Conservation (phyloP, 768 basidiomycete genomes). For the Suillus tomentosus region DNA sequence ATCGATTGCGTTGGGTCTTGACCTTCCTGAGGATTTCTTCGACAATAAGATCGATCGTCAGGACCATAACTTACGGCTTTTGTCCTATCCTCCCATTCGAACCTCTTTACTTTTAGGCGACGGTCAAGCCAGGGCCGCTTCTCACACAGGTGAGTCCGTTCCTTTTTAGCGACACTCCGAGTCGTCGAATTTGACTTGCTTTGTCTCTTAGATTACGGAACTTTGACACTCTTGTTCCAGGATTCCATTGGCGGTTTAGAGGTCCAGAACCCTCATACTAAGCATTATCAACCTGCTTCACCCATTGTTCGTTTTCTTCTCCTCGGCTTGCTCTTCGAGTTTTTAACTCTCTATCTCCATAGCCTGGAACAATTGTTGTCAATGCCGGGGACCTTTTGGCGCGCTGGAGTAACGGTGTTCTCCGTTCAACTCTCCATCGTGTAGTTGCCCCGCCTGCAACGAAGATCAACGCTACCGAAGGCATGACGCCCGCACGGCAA, state of each 20-base stretch:
- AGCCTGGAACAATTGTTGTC: constrained; percentile 82
- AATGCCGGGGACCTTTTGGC: constrained; percentile 82
- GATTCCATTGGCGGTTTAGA: constrained; percentile 83
- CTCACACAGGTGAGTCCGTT: constrained; percentile 62
- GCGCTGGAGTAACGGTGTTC: constrained; percentile 81
- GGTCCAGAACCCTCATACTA: constrained; percentile 79
- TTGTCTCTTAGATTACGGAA: constrained; percentile 65
- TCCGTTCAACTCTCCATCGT: constrained; percentile 80
- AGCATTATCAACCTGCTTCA: constrained; percentile 65
- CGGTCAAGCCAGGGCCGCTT: constrained; percentile 79
- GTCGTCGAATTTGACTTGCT: constrained; percentile 1
- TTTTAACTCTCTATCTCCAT: constrained; percentile 9
- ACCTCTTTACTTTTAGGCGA: constrained; percentile 54
- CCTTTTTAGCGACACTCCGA: neutral
- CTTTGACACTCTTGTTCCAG: constrained; percentile 81
- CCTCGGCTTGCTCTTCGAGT: neutral
- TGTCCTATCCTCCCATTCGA: constrained; percentile 81
- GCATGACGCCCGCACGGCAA: constrained; percentile 66
- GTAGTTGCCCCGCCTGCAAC: constrained; percentile 72
- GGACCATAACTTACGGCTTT: constrained; percentile 76
- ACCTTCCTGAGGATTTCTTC: constrained; percentile 73
- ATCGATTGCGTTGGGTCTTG: constrained; percentile 81
- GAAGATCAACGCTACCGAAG: constrained; percentile 49
- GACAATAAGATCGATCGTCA: constrained; percentile 75
- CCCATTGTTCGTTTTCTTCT: constrained; percentile 61